Evolutionary conservation across 2,329 filamentous ascomycete species (phyloP).

Genomic region (Pseudopithomyces maydicus): DNA sequence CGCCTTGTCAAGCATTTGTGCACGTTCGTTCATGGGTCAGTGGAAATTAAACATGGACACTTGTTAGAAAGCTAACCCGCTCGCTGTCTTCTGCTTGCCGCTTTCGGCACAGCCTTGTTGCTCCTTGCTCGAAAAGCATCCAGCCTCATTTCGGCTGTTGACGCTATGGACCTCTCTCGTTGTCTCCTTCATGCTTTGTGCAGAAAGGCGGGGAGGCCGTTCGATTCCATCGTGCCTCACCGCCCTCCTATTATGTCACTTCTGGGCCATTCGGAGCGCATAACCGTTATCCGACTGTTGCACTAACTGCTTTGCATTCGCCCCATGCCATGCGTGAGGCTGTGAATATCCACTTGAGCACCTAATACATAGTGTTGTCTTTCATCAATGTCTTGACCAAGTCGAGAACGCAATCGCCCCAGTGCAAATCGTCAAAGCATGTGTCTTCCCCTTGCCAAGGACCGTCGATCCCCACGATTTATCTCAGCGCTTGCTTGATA

Average conservation of each 20-base stretch:
- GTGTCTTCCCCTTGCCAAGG: constrained; percentile 14
- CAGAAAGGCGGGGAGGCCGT: constrained; percentile 11
- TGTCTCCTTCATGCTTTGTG: neutral
- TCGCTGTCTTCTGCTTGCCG: constrained; percentile 4
- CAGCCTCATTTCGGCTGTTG: constrained; percentile 30
- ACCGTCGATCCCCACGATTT: constrained; percentile 8
- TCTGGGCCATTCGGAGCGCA: constrained; percentile 4
- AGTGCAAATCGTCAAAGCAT: constrained; percentile 13
- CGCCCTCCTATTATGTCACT: neutral
- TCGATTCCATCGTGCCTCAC: neutral
- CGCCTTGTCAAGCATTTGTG: constrained; percentile 8
- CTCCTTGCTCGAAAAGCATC: constrained; percentile 10
- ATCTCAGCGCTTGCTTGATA: constrained; percentile 16
- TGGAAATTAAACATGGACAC: constrained; percentile 26
- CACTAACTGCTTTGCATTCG: neutral
- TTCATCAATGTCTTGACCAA: neutral
- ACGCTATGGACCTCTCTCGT: constrained; percentile 14
- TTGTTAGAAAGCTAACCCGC: constrained; percentile 14
- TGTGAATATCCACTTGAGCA: neutral
- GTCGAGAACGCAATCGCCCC: constrained; percentile 1
- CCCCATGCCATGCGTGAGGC: neutral
- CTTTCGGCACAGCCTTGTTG: constrained; percentile 14
- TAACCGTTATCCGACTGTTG: constrained; percentile 2
- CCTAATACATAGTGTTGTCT: neutral
- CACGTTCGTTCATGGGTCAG: constrained; percentile 9